Conservation (phyloP, 495 filamentous ascomycete genomes). For the Massariosphaeria phaeospora region DNA sequence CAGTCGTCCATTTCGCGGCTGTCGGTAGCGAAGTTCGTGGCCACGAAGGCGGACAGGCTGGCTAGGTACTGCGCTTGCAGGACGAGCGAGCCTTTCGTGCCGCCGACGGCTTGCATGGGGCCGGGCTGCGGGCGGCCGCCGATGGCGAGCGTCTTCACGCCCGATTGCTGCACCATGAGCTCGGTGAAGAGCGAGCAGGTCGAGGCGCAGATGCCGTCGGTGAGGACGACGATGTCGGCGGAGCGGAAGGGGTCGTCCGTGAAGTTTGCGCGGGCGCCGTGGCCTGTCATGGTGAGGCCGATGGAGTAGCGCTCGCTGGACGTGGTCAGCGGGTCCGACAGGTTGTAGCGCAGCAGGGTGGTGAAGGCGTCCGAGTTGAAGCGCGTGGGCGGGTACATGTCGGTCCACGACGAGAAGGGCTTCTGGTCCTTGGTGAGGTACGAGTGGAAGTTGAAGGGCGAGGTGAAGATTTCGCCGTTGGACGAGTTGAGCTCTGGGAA, state of each 20-base stretch:
- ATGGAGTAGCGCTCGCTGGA: constrained; percentile 13
- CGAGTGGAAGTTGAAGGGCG: constrained; percentile 30
- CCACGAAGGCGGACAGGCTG: constrained; percentile 7
- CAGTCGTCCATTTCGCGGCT: constrained; percentile 10
- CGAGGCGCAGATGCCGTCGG: constrained; percentile 49
- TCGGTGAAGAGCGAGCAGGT: constrained; percentile 52
- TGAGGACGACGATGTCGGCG: constrained; percentile 38
- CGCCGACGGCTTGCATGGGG: constrained; percentile 38
- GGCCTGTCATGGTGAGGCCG: constrained; percentile 28
- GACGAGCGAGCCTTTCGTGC: constrained; percentile 32
- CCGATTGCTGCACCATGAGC: constrained; percentile 48
- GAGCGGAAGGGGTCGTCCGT: constrained; percentile 25
- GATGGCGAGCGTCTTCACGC: constrained; percentile 47
- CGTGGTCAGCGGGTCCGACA: constrained; percentile 29
- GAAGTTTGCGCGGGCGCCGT: constrained; percentile 22
- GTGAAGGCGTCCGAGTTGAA: constrained; percentile 31
- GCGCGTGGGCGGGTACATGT: constrained; percentile 17
- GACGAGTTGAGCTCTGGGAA: not conserved
- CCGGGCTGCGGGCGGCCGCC: constrained; percentile 45
- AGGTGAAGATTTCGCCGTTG: constrained; percentile 20
- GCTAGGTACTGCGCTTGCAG: constrained; percentile 22
- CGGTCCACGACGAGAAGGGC: constrained; percentile 22
- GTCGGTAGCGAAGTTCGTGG: constrained; percentile 17
- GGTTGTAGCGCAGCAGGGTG: constrained; percentile 31
- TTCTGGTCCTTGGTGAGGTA: constrained; percentile 24